A percentile compares a stretch with the other conserved stretches of the same genome.
Evolutionary conservation across 139 green algal species (phyloP).

Genomic region (Chlamydomonas schloesseri): DNA sequence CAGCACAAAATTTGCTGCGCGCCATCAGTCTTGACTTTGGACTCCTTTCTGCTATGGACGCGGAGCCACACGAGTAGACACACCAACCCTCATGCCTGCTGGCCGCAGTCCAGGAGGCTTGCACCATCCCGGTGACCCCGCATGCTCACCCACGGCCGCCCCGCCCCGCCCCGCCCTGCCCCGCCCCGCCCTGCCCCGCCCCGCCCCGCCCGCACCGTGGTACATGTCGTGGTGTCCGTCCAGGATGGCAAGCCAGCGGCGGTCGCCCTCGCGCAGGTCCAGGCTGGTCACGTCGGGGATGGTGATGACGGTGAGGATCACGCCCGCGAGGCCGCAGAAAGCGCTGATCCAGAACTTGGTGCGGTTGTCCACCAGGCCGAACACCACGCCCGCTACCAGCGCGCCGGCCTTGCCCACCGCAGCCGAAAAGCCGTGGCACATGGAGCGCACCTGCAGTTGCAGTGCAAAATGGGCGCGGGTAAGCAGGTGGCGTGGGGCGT

Average conservation of each 20-base stretch:
- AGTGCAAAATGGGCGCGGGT: background rate
- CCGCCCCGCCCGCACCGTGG: background rate
- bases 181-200: too few relatives aligned
- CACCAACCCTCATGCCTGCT: too few relatives aligned
- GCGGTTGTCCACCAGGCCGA: slow-evolving; percentile 5
- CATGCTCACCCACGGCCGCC: too few relatives aligned
- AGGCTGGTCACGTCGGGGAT: slow-evolving; percentile 31
- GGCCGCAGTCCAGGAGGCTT: too few relatives aligned
- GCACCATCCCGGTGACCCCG: too few relatives aligned
- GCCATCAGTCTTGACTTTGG: too few relatives aligned
- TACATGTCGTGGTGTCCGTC: slow-evolving; percentile 29
- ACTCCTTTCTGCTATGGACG: too few relatives aligned
- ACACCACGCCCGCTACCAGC: slow-evolving; percentile 47
- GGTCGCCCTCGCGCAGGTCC: slow-evolving; percentile 44
- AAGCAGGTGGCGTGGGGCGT: background rate
- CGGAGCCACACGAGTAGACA: too few relatives aligned
- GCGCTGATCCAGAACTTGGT: slow-evolving; percentile 37
- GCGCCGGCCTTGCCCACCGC: slow-evolving; percentile 55
- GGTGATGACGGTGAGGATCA: slow-evolving; percentile 26
- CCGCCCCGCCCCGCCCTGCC: too few relatives aligned
- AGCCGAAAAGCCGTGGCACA: slow-evolving; percentile 52
- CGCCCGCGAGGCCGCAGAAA: slow-evolving; percentile 30
- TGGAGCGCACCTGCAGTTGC: too few relatives aligned
- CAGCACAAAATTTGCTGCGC: too few relatives aligned
- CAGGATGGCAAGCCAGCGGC: slow-evolving; percentile 37